Evolutionary conservation across 2,329 filamentous ascomycete genomes (phyloP).

Genomic region (Claviceps pusilla): DNA sequence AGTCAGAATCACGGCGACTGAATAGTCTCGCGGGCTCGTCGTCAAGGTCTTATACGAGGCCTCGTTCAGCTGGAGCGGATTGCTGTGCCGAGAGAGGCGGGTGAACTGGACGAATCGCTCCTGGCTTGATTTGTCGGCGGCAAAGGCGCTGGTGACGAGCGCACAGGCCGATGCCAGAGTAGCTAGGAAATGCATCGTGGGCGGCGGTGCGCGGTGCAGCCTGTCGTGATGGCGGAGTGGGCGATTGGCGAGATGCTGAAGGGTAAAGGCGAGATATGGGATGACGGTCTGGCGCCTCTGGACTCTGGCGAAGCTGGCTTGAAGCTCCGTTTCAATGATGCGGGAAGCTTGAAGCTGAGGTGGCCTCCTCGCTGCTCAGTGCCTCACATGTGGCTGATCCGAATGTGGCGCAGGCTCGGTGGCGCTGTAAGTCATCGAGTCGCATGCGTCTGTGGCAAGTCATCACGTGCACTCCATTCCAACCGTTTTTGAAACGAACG

Average conservation of each 20-base stretch:
- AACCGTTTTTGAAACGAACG: not conserved
- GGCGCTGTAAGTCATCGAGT: not conserved
- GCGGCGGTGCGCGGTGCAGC: slow-evolving; percentile 1
- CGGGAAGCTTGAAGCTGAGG: slow-evolving; percentile 19
- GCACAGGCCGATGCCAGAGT: slow-evolving; percentile 49
- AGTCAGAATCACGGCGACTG: slow-evolving; percentile 68
- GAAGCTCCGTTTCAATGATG: slow-evolving; percentile 7
- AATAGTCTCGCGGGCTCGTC: slow-evolving; percentile 66
- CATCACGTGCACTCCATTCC: not conserved
- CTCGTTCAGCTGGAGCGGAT: slow-evolving; percentile 67
- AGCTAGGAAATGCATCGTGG: slow-evolving; percentile 54
- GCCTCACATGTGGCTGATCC: not conserved
- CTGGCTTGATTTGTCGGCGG: slow-evolving; percentile 46
- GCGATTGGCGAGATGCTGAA: slow-evolving; percentile 5
- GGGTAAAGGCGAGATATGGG: not conserved
- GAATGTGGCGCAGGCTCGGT: not conserved
- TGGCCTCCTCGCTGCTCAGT: slow-evolving; percentile 15
- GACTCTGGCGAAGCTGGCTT: not conserved
- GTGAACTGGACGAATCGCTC: slow-evolving; percentile 61
- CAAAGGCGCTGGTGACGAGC: slow-evolving; percentile 43
- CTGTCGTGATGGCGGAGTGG: not conserved
- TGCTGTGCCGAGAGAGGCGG: slow-evolving; percentile 46
- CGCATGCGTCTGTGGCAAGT: not conserved
- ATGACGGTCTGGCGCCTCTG: not conserved
- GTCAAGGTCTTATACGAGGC: slow-evolving; percentile 61